Evolutionary conservation across 495 filamentous ascomycete genomes (phyloP).

Genomic region (Trichoderma orchidacearum): DNA sequence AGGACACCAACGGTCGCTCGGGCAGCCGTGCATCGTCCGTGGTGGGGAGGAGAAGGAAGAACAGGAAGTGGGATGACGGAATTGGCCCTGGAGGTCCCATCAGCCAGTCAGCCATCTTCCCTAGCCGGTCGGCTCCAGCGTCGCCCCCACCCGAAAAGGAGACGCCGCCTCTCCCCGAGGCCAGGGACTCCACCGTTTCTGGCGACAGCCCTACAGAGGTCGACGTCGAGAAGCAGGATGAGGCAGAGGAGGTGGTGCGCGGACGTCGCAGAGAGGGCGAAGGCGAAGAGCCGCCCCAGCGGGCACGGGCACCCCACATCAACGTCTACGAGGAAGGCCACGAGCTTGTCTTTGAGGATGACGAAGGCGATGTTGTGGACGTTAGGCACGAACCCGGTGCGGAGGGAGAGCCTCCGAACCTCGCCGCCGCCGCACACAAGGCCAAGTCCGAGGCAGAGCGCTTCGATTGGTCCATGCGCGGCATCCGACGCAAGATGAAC

Average conservation of each 20-base stretch:
- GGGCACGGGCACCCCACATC: constrained; percentile 24
- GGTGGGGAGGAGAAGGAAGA: constrained; percentile 44
- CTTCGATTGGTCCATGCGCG: constrained; percentile 27
- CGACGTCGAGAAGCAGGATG: constrained; percentile 10
- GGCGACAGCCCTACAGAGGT: background rate
- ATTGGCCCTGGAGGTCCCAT: constrained; percentile 80
- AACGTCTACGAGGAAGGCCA: constrained; percentile 75
- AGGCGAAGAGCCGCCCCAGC: constrained; percentile 12
- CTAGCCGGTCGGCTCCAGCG: constrained; percentile 14
- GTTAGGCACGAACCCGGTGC: constrained; percentile 19
- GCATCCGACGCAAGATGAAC: constrained; percentile 32
- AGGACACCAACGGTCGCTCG: constrained; percentile 43
- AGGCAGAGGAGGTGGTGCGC: constrained; percentile 2
- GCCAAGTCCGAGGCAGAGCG: constrained; percentile 18
- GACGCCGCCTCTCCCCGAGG: constrained; percentile 10
- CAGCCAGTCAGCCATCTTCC: constrained; percentile 78
- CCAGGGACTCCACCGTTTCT: background rate
- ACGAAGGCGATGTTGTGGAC: constrained; percentile 71
- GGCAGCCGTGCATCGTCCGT: constrained; percentile 46
- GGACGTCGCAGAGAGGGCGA: constrained; percentile 2
- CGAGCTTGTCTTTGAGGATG: constrained; percentile 72
- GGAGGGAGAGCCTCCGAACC: background rate
- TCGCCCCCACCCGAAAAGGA: constrained; percentile 11
- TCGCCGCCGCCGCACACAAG: constrained; percentile 6
- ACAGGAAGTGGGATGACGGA: constrained; percentile 52